Evolutionary conservation across 2,329 filamentous ascomycete species (phyloP).

Genomic region (Hymenoscyphus salicellus): DNA sequence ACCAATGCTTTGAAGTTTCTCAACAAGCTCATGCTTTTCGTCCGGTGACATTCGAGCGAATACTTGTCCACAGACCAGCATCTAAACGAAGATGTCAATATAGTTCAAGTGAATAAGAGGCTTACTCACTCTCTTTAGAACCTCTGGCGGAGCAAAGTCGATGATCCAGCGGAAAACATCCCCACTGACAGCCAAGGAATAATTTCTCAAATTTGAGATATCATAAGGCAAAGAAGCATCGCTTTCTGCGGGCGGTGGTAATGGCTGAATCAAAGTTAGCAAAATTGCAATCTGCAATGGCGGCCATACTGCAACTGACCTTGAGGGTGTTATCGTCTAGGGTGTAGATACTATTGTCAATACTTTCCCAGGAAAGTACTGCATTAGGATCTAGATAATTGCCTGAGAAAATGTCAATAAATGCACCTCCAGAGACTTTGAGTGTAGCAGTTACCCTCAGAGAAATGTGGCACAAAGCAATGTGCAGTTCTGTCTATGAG

Average conservation of each 20-base stretch:
- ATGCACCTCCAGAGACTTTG: background rate
- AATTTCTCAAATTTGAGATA: constrained; percentile 76
- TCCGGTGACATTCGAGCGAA: constrained; percentile 99
- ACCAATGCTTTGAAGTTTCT: constrained; percentile 93
- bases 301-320: constrained; percentile 40
- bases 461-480: constrained; percentile 89
- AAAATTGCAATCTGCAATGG: background rate
- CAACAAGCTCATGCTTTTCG: constrained; percentile 95
- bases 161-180: constrained; percentile 97
- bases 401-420: constrained; percentile 43
- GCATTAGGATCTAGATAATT: constrained; percentile 70
- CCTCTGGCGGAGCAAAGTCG: constrained; percentile 79
- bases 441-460: constrained; percentile 53
- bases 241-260: constrained; percentile 64
- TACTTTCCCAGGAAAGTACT: constrained; percentile 83
- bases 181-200: constrained; percentile 83
- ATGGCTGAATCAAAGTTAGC: constrained; percentile 51
- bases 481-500: constrained; percentile 77
- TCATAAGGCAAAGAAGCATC: constrained; percentile 86
- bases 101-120: background rate
- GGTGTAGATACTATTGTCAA: constrained; percentile 77
- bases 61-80: constrained; percentile 88
- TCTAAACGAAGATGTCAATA: constrained; percentile 46
- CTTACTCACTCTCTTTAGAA: constrained; percentile 63
- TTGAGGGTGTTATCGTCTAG: constrained; percentile 76